Base-by-base conservation (phyloP, 2,329 filamentous ascomycete genomes). In the Pestalotiopsis sp. region DNA sequence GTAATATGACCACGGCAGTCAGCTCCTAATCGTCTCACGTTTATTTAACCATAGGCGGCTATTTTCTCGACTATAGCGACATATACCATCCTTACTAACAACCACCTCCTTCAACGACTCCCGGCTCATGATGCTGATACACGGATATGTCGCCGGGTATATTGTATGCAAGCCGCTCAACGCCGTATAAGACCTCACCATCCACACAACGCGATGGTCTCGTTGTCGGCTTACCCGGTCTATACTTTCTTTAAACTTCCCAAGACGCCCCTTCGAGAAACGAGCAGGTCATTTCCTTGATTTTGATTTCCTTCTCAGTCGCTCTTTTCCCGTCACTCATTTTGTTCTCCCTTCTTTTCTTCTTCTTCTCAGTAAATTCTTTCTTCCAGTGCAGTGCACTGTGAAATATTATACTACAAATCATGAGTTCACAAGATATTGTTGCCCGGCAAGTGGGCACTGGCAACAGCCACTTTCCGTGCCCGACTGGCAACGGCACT, bases 401-500 rank as follows among this genome's bases (percentile, higher is more conserved):
- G 59, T 31, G 14, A 52, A 20, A 52, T 20, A 61, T 12, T 38
- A 31, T 14, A n/a, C 5, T 36, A 6, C 20, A 14, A 62, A 62
- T 59, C 4, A 66, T 66, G 64, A 3, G 39, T 25, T 13, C 17
- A 38, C 6, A n/a, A 38, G 64, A 27, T 23, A 14, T 66, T 9
- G 2, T 57, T 13, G 20, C 14, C 41, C 41, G 64, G 2, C 41
- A 66, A 49, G 13, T 57, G 7, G 45, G 45, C 17, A 20, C 45
- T n/a, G 45, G 45, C 14, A 66, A 27, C n/a, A 66, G 38, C n/a
- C 61, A 57, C 25, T 66, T 66, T 38, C 72, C 72, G 27, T 73
- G 72, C 41, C 72, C 72, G 12, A 56, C 36, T 27, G 72, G 72
- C 59, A 73, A 73, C 25, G 69, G 69, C 63, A 73, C 70, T 7